phyloP scores from a whole-genome alignment of 1,284 basidiomycete genomes.

The Chondrostereum purpureum region DNA sequence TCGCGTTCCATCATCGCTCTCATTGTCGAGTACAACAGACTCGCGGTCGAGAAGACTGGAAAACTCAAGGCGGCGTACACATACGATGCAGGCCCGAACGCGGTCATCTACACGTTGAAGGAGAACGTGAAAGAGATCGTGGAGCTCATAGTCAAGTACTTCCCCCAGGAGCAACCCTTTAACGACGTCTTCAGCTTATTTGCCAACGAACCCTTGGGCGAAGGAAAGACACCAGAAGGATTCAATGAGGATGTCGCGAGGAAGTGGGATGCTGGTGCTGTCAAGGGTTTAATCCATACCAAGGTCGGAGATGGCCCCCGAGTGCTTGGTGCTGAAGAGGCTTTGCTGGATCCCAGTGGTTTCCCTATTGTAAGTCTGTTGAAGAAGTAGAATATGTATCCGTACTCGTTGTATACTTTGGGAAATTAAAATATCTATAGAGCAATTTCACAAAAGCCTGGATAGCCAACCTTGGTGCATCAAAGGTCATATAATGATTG shows the following conservation, averaged over 20 bases:
- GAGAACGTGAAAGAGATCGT: slow-evolving; percentile 76
- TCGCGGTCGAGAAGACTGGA: slow-evolving; percentile 54
- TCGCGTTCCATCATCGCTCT: slow-evolving; percentile 80
- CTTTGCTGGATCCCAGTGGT: slow-evolving; percentile 51
- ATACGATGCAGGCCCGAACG: slow-evolving; percentile 97
- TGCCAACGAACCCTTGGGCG: slow-evolving; percentile 28
- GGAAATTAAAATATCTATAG: background rate
- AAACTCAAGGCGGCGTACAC: slow-evolving; percentile 90
- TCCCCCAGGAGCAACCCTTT: slow-evolving; percentile 74
- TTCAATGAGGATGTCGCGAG: slow-evolving; percentile 79
- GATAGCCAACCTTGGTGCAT: no score
- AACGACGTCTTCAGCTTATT: slow-evolving; percentile 71
- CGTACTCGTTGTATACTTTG: background rate
- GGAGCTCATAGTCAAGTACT: slow-evolving; percentile 70
- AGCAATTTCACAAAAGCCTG: no score
- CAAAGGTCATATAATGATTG: no score
- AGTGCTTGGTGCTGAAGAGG: slow-evolving; percentile 46
- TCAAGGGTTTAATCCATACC: slow-evolving; percentile 88
- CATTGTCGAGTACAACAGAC: slow-evolving; percentile 92
- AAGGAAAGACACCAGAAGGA: slow-evolving; percentile 50
- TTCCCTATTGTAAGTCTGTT: slow-evolving; percentile 40
- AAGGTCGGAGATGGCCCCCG: slow-evolving; percentile 88
- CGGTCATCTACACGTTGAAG: slow-evolving; percentile 89
- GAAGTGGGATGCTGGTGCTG: slow-evolving; percentile 66
- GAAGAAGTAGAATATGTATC: background rate